Conservation (phyloP, 116 monocot genomes). For the Iris pallida region DNA sequence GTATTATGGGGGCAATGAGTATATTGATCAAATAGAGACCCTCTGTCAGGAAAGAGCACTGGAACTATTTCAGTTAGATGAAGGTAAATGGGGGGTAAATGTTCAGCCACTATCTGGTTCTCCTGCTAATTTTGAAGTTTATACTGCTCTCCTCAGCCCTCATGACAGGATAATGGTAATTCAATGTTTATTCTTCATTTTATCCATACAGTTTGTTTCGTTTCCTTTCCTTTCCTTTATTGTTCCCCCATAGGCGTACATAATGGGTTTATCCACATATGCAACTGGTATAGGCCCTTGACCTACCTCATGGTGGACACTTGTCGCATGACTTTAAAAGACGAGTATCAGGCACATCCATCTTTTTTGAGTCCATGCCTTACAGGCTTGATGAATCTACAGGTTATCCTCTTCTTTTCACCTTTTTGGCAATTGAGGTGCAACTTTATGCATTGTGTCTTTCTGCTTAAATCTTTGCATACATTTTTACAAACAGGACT, state of each 20-base stretch:
- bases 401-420: constrained; percentile 9
- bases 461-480: background rate
- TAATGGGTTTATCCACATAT: background rate
- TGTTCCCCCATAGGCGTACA: background rate
- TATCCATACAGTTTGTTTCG: background rate
- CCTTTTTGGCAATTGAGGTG: background rate
- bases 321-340: constrained; percentile 34
- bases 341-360: constrained; percentile 24
- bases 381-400: constrained; percentile 38
- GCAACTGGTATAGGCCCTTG: constrained; percentile 13
- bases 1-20: constrained; percentile 30
- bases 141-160: constrained; percentile 23
- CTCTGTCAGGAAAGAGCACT: constrained; percentile 30
- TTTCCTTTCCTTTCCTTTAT: too few species aligned
- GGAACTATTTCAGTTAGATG: constrained; percentile 15
- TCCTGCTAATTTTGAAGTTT: constrained; percentile 39
- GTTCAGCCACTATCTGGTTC: constrained; percentile 26
- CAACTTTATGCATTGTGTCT: background rate
- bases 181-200: background rate
- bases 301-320: constrained; percentile 32
- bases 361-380: constrained; percentile 28
- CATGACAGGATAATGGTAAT: constrained; percentile 28
- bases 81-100: constrained; percentile 25
- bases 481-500: constrained; percentile 16
- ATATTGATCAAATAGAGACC: constrained; percentile 24